Evolutionary conservation across 2,329 filamentous ascomycete species (phyloP).

Genomic region (Cadophora luteo-olivacea): DNA sequence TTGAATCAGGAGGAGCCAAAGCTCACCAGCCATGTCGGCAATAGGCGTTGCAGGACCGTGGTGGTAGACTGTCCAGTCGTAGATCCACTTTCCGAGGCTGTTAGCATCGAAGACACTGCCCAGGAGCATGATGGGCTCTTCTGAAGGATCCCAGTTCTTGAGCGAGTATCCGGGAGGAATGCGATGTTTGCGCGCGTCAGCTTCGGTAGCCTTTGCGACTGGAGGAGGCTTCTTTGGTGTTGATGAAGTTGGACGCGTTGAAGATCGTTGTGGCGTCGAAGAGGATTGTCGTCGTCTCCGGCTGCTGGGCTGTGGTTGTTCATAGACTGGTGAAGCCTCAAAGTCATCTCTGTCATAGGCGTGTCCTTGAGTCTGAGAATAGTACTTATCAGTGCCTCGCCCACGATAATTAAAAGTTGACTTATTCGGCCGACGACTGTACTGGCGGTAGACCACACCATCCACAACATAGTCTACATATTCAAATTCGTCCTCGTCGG

Average conservation of each 20-base stretch:
- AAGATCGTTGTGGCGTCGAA: conserved; percentile 43
- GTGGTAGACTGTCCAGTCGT: conserved; percentile 97
- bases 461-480: conserved; percentile 43
- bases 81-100: conserved; percentile 98
- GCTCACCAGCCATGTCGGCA: conserved; percentile 88
- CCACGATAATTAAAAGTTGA: conserved; percentile 44
- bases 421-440: conserved; percentile 38
- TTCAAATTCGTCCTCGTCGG: conserved; percentile 47
- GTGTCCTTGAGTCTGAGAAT: conserved; percentile 42
- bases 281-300: conserved; percentile 41
- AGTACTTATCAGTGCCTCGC: conserved; percentile 46
- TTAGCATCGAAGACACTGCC: conserved; percentile 98
- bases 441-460: conserved; percentile 39
- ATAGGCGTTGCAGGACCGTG: conserved; percentile 83
- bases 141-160: conserved; percentile 97
- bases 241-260: conserved; percentile 34
- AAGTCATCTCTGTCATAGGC: conserved; percentile 43
- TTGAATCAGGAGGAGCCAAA: conserved; percentile 95
- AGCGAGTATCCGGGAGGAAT: conserved; percentile 92
- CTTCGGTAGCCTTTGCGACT: conserved; percentile 60
- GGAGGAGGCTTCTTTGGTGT: conserved; percentile 46
- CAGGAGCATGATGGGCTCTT: conserved; percentile 91
- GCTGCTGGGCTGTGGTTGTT: conserved; percentile 30
- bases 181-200: conserved; percentile 67
- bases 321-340: conserved; percentile 37